phyloP scores from a whole-genome alignment of 2,329 filamentous ascomycete species.

The Epichloe brachyelytri region DNA sequence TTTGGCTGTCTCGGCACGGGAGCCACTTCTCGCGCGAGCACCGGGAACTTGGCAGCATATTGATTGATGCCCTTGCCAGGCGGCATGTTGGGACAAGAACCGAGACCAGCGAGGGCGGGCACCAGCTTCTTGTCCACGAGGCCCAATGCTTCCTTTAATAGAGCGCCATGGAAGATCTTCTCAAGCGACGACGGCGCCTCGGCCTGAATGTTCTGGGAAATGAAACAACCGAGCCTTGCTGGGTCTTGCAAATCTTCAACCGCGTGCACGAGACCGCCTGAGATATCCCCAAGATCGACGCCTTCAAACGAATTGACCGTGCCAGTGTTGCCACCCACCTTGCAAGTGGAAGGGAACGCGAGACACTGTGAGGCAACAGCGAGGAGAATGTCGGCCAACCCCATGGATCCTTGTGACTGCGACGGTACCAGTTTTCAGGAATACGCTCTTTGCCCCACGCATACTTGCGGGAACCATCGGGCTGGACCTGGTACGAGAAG shows the following conservation, averaged over 20 bases:
- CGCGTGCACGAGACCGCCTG: slow-evolving; percentile 30
- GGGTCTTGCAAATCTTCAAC: background rate
- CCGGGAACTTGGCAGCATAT: slow-evolving; percentile 3
- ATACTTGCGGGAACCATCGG: slow-evolving; percentile 24
- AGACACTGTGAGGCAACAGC: slow-evolving; percentile 22
- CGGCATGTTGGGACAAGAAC: slow-evolving; percentile 3
- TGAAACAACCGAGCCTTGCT: background rate
- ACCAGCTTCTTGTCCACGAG: background rate
- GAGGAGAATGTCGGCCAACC: slow-evolving; percentile 25
- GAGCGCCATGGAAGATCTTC: slow-evolving; percentile 1
- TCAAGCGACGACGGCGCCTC: slow-evolving; percentile 5
- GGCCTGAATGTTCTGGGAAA: slow-evolving; percentile 5
- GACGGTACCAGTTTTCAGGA: slow-evolving; percentile 35
- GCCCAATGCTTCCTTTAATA: background rate
- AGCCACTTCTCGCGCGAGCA: background rate
- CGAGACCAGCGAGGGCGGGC: background rate
- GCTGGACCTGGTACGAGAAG: slow-evolving; percentile 21
- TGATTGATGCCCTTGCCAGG: slow-evolving; percentile 4
- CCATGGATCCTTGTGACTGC: slow-evolving; percentile 30
- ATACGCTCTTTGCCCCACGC: slow-evolving; percentile 34
- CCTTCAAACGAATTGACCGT: slow-evolving; percentile 34
- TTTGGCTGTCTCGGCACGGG: slow-evolving; percentile 4
- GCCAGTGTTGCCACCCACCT: slow-evolving; percentile 34
- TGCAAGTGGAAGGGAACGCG: background rate
- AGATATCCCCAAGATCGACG: slow-evolving; percentile 28